These are phyloP conservation scores for Beauveria sp. DNA, from an alignment of 2,329 filamentous ascomycete genomes.

Conservation along the genomic window DNA sequence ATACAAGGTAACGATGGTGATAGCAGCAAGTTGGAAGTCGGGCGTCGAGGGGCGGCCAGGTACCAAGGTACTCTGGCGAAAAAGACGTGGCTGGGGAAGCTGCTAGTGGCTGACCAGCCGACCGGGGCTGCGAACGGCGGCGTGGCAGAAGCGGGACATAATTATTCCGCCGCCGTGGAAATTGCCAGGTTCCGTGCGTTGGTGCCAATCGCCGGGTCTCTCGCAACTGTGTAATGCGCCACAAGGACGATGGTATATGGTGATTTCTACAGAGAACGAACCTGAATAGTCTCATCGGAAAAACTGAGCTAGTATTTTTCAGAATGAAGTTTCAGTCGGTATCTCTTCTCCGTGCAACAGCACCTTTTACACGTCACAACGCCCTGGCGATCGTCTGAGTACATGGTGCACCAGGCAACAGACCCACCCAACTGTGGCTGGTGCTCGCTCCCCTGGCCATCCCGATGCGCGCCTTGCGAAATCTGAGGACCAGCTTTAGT, in stretches of 20 bases:
- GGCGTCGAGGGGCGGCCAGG: slow-evolving; percentile 22
- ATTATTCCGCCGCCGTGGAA: neutral
- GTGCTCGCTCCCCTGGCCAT: neutral
- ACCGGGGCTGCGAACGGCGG: slow-evolving; percentile 7
- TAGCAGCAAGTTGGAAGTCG: slow-evolving; percentile 14
- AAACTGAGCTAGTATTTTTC: no score
- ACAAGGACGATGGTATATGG: no score
- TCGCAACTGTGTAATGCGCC: no score
- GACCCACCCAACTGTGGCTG: slow-evolving; percentile 8
- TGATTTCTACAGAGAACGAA: no score
- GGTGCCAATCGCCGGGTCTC: neutral
- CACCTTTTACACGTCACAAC: no score
- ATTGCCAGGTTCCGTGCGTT: neutral
- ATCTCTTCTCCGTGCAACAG: no score
- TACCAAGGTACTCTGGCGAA: slow-evolving; percentile 20
- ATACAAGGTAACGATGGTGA: slow-evolving; percentile 16
- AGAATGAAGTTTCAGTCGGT: neutral
- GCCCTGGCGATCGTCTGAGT: neutral
- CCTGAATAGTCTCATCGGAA: no score
- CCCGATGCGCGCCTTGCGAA: neutral
- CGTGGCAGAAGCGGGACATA: neutral
- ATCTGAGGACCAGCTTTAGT: neutral
- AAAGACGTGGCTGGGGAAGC: slow-evolving; percentile 33
- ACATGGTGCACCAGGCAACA: slow-evolving; percentile 1
- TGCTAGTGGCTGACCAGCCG: slow-evolving; percentile 11